A percentile compares a stretch with the other conserved stretches of the same genome.
phyloP scores from a whole-genome alignment of 148 eudicot genomes.

The Cornus florida region DNA sequence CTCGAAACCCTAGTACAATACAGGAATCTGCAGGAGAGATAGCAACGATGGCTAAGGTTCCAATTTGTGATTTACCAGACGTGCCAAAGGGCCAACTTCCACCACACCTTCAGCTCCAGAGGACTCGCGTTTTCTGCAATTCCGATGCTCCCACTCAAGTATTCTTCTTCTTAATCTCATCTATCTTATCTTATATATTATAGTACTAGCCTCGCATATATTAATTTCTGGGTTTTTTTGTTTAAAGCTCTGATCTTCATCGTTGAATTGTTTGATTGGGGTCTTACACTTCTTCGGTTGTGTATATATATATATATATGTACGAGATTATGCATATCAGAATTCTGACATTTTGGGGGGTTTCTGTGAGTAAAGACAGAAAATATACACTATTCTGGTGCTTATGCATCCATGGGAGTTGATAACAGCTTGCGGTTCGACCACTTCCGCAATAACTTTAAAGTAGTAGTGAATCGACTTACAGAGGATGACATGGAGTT shows the following conservation, averaged over 20 bases:
- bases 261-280: neutral
- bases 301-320: too few relatives aligned
- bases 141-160: slow-evolving; percentile 73
- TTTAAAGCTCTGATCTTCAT: neutral
- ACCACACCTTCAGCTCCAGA: slow-evolving; percentile 63
- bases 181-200: too few relatives aligned
- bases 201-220: too few relatives aligned
- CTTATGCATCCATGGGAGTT: slow-evolving; percentile 73
- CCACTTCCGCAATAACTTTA: slow-evolving; percentile 63
- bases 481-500: slow-evolving; percentile 73
- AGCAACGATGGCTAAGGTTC: slow-evolving; percentile 17
- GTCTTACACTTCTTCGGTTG: slow-evolving; percentile 6
- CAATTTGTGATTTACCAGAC: slow-evolving; percentile 48
- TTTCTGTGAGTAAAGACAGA: slow-evolving; percentile 55
- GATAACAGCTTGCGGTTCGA: slow-evolving; percentile 65
- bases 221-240: too few relatives aligned
- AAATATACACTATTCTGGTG: slow-evolving; percentile 62
- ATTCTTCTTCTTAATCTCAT: neutral
- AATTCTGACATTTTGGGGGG: neutral
- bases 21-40: neutral
- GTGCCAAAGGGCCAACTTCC: slow-evolving; percentile 51
- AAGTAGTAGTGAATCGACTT: slow-evolving; percentile 57
- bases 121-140: slow-evolving; percentile 73
- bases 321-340: neutral
- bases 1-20: neutral